A percentile compares a stretch with the other conserved stretches of the same genome.
phyloP scores from a whole-genome alignment of 1,284 basidiomycete species.

The Apiotrichum porosum region DNA sequence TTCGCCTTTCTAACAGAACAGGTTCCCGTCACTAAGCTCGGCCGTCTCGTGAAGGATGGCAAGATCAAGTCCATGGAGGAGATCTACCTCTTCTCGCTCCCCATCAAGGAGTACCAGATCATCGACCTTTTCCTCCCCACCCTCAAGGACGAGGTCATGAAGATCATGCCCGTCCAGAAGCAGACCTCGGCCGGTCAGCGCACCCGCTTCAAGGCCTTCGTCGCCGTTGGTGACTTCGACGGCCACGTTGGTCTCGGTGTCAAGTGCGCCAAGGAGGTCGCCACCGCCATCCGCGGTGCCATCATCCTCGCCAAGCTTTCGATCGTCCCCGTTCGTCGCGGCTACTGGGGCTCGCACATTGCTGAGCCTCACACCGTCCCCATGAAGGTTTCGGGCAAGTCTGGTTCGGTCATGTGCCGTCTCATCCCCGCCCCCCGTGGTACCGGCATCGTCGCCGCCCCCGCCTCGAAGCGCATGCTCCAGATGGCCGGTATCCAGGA shows the following conservation, averaged over 20 bases:
- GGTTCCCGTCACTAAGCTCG: conserved; percentile 98
- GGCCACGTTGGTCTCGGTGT: conserved; percentile 98
- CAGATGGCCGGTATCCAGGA: conserved; percentile 98
- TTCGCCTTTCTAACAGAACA: no score
- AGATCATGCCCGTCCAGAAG: conserved; percentile 99
- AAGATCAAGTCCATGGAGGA: conserved; percentile 99
- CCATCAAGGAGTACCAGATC: conserved; percentile 97
- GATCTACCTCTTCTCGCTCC: conserved; percentile 99
- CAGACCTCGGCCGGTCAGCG: conserved; percentile 99
- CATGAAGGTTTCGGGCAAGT: conserved; percentile 96
- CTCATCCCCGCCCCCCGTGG: conserved; percentile 97
- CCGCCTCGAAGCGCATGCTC: conserved; percentile 91
- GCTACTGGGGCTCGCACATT: conserved; percentile 98
- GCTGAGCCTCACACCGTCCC: conserved; percentile 99
- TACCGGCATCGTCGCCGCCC: conserved; percentile 99
- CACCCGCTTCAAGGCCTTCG: conserved; percentile 99
- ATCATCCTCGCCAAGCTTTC: conserved; percentile 98
- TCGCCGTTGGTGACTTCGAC: conserved; percentile 97
- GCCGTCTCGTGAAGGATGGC: conserved; percentile 97
- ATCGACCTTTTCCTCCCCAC: conserved; percentile 96
- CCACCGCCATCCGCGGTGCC: conserved; percentile 97
- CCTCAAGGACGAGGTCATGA: conserved; percentile 99
- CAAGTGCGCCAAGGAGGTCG: conserved; percentile 99
- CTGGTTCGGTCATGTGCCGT: conserved; percentile 98
- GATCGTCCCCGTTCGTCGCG: conserved; percentile 94